phyloP scores from a whole-genome alignment of 805 yeast species.

The Yarrowia porcina region DNA sequence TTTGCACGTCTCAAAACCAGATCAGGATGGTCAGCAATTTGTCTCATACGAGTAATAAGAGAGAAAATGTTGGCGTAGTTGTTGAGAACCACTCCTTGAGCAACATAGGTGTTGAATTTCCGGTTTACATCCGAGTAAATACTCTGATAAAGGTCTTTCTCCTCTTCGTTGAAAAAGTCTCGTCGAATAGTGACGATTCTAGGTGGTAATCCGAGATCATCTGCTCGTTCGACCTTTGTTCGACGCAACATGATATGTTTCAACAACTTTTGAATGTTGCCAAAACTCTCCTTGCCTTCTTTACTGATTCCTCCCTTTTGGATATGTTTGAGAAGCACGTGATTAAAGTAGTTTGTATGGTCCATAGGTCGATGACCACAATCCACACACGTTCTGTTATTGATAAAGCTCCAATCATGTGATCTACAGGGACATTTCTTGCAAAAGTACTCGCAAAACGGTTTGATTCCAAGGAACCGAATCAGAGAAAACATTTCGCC shows the following conservation, averaged over 20 bases:
- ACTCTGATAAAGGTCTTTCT: slow-evolving; percentile 85
- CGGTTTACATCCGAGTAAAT: slow-evolving; percentile 83
- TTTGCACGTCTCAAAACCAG: slow-evolving; percentile 70
- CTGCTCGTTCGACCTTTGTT: slow-evolving; percentile 94
- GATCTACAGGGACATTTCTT: slow-evolving; percentile 87
- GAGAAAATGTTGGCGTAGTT: slow-evolving; percentile 97
- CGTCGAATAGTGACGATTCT: slow-evolving; percentile 84
- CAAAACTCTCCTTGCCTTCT: slow-evolving; percentile 75
- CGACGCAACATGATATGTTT: slow-evolving; percentile 86
- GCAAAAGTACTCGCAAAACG: slow-evolving; percentile 87
- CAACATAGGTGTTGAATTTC: slow-evolving; percentile 86
- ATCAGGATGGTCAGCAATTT: slow-evolving; percentile 97
- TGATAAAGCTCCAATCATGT: slow-evolving; percentile 78
- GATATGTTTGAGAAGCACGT: slow-evolving; percentile 90
- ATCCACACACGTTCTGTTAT: slow-evolving; percentile 74
- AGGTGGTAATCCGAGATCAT: slow-evolving; percentile 96
- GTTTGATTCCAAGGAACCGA: slow-evolving; percentile 76
- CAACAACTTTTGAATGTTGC: slow-evolving; percentile 68
- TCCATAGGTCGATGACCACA: slow-evolving; percentile 95
- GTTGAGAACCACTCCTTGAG: slow-evolving; percentile 93
- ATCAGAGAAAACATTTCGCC: slow-evolving; percentile 95
- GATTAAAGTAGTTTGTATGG: slow-evolving; percentile 93
- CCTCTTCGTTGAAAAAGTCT: slow-evolving; percentile 90
- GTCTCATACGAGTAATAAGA: slow-evolving; percentile 94
- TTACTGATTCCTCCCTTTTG: slow-evolving; percentile 80